Evolutionary conservation across 345 rosid genomes (phyloP).

Genomic region (Gossypium anomalum): DNA sequence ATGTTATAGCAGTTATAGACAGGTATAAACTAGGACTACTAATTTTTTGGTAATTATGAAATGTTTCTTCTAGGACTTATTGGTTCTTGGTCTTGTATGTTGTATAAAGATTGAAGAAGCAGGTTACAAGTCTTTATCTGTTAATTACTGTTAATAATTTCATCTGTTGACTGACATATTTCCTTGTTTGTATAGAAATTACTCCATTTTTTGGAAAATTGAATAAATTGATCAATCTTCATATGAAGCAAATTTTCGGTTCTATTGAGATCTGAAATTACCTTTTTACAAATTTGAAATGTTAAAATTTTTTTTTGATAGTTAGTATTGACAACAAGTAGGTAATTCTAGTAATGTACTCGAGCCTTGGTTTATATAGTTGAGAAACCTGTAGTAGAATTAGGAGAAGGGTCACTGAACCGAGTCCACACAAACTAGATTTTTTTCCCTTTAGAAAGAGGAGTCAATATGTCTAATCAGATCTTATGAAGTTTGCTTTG

Average conservation of each 20-base stretch:
- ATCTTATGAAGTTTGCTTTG: constrained; percentile 20
- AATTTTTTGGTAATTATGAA: not conserved
- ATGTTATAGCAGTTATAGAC: constrained; percentile 89
- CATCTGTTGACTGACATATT: not conserved
- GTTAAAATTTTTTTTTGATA: not conserved
- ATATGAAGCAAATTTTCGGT: not conserved
- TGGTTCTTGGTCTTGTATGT: not conserved
- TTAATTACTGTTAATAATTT: not conserved
- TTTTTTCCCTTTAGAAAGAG: no score
- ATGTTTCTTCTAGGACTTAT: not conserved
- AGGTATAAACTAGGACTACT: constrained; percentile 39
- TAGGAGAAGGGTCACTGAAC: not conserved
- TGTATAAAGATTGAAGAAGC: not conserved
- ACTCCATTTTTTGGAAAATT: not conserved
- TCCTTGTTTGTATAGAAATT: not conserved
- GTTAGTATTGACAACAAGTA: not conserved
- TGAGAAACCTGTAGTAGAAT: not conserved
- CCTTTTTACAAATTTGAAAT: not conserved
- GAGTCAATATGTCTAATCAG: not conserved
- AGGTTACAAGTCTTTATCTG: not conserved
- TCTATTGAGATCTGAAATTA: not conserved
- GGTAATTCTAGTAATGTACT: not conserved
- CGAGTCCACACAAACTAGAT: not conserved
- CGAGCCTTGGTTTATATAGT: not conserved
- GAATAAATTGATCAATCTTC: not conserved